phyloP scores from a whole-genome alignment of 2,329 filamentous ascomycete genomes.

The Pseudogymnoascus sp. region DNA sequence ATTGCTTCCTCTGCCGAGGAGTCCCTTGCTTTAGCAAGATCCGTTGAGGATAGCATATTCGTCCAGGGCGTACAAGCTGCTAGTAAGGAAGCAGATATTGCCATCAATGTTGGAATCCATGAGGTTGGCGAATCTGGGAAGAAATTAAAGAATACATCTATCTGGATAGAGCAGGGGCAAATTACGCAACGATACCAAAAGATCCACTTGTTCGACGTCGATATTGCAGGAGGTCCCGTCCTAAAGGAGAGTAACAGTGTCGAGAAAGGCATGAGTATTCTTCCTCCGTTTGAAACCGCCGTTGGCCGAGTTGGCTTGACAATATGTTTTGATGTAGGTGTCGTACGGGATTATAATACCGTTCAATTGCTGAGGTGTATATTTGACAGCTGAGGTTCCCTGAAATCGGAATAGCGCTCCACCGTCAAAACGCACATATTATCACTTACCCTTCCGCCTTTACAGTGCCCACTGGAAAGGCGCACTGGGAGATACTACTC shows the following conservation, averaged over 20 bases:
- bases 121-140: slow-evolving; percentile 47
- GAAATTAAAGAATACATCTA: slow-evolving; percentile 53
- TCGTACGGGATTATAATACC: background rate
- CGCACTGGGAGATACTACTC: slow-evolving; percentile 78
- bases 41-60: slow-evolving; percentile 60
- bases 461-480: slow-evolving; percentile 72
- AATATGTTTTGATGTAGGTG: slow-evolving; percentile 74
- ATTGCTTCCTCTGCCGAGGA: slow-evolving; percentile 62
- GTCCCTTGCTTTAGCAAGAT: slow-evolving; percentile 60
- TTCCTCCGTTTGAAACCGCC: slow-evolving; percentile 61
- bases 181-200: slow-evolving; percentile 71
- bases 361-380: background rate
- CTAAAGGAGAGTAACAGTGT: slow-evolving; percentile 58
- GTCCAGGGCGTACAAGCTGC: slow-evolving; percentile 64
- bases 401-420: slow-evolving; percentile 61
- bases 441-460: slow-evolving; percentile 86
- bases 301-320: slow-evolving; percentile 68
- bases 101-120: slow-evolving; percentile 83
- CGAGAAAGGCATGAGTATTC: slow-evolving; percentile 55
- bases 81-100: slow-evolving; percentile 53
- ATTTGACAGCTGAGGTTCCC: slow-evolving; percentile 58
- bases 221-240: slow-evolving; percentile 45
- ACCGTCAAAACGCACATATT: slow-evolving; percentile 60
- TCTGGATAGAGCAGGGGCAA: slow-evolving; percentile 56
- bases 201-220: slow-evolving; percentile 77